Evolutionary conservation across 768 basidiomycete genomes (phyloP).

Genomic region (Tricholoma flavovirens): DNA sequence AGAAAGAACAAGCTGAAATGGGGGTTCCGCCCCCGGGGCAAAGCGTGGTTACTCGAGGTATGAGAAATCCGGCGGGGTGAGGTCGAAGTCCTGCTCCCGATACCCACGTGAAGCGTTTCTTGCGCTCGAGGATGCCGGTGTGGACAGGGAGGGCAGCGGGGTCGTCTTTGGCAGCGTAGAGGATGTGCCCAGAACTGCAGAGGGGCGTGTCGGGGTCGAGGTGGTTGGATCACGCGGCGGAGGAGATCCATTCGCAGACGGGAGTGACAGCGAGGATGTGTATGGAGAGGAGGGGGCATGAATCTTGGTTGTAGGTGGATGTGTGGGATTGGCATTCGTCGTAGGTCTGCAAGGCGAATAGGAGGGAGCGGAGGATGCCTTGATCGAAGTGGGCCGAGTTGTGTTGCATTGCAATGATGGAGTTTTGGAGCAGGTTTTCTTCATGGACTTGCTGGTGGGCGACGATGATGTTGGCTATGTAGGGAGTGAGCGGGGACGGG

Average conservation of each 20-base stretch:
- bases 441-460: slow-evolving; percentile 50
- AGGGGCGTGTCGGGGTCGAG: slow-evolving; percentile 96
- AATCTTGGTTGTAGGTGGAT: too few species aligned
- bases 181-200: slow-evolving; percentile 49
- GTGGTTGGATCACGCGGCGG: slow-evolving; percentile 91
- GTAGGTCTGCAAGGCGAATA: slow-evolving; percentile 96
- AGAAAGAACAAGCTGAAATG: too few species aligned
- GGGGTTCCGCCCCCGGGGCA: too few species aligned
- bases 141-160: slow-evolving; percentile 67
- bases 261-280: slow-evolving; percentile 35
- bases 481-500: too few species aligned
- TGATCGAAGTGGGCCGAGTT: slow-evolving; percentile 96
- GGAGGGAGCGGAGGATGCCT: slow-evolving; percentile 89
- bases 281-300: too few species aligned
- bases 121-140: slow-evolving; percentile 86
- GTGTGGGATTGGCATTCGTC: slow-evolving; percentile 79
- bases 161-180: slow-evolving; percentile 89
- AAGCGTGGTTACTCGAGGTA: too few species aligned
- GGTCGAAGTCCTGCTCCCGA: too few species aligned
- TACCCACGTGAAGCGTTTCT: slow-evolving; percentile 46
- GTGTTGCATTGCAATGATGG: slow-evolving; percentile 91
- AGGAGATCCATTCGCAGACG: slow-evolving; percentile 92
- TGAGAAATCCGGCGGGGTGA: too few species aligned
- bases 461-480: too few species aligned
- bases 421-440: slow-evolving; percentile 96